Conservation (phyloP, 164 flowering plant genomes). For the Liriodendron chinense region DNA sequence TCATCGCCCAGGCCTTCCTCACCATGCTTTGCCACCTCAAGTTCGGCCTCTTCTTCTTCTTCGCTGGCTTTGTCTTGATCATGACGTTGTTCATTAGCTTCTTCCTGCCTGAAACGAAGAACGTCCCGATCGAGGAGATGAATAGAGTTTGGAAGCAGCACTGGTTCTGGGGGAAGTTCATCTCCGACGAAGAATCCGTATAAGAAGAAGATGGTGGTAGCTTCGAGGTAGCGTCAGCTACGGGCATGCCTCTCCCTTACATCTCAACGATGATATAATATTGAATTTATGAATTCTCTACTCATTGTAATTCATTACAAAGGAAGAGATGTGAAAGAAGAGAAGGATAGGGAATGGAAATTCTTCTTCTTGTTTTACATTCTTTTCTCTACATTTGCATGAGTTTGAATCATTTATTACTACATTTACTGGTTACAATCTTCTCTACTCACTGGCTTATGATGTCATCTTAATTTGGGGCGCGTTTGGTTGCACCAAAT, state of each 20-base stretch:
- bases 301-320: too few species aligned
- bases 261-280: too few species aligned
- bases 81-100: slow-evolving; percentile 24
- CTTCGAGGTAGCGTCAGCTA: background rate
- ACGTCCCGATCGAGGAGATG: slow-evolving; percentile 26
- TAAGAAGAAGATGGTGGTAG: background rate
- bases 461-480: too few species aligned
- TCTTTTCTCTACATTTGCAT: too few species aligned
- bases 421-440: too few species aligned
- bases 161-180: slow-evolving; percentile 24
- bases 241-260: background rate
- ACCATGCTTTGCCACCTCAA: slow-evolving; percentile 23
- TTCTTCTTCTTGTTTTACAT: too few species aligned
- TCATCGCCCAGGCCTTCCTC: slow-evolving; percentile 20
- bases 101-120: slow-evolving; percentile 27
- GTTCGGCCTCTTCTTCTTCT: slow-evolving; percentile 27
- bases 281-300: too few species aligned
- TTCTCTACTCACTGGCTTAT: too few species aligned
- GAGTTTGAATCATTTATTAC: too few species aligned
- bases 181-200: slow-evolving; percentile 7
- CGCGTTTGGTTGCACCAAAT: too few species aligned
- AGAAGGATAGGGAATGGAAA: background rate
- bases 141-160: slow-evolving; percentile 20
- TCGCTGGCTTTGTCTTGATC: slow-evolving; percentile 14
- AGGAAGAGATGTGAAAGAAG: background rate